Conservation (phyloP, 129 eudicot genomes). For the Glebionis coronaria region DNA sequence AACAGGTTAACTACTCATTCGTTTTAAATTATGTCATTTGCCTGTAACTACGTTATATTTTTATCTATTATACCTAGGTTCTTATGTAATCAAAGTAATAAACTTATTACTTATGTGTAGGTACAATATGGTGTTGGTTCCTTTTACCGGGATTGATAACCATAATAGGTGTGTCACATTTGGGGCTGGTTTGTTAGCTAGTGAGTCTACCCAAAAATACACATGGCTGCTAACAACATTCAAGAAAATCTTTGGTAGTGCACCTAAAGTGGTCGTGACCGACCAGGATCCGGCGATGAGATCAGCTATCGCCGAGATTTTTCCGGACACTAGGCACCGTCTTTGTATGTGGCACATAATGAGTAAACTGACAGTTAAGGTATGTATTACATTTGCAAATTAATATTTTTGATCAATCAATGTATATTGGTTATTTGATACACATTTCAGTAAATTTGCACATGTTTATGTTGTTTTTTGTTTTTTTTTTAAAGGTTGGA, state of each 20-base stretch:
- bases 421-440: no score
- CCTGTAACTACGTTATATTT: no score
- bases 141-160: background rate
- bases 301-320: background rate
- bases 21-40: no score
- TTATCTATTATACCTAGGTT: no score
- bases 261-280: background rate
- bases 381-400: background rate
- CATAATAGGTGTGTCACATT: background rate
- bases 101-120: background rate
- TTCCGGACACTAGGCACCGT: background rate
- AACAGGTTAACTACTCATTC: no score
- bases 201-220: background rate
- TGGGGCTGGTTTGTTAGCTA: background rate
- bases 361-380: background rate
- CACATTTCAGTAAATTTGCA: no score
- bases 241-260: background rate
- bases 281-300: background rate
- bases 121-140: background rate
- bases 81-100: no score
- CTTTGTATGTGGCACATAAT: slow-evolving; percentile 1
- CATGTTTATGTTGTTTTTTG: no score
- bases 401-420: no score
- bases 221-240: background rate
- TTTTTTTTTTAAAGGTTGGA: no score